Evolutionary conservation across 257 asterid species (phyloP).

Genomic region (Anisodus tanguticus): DNA sequence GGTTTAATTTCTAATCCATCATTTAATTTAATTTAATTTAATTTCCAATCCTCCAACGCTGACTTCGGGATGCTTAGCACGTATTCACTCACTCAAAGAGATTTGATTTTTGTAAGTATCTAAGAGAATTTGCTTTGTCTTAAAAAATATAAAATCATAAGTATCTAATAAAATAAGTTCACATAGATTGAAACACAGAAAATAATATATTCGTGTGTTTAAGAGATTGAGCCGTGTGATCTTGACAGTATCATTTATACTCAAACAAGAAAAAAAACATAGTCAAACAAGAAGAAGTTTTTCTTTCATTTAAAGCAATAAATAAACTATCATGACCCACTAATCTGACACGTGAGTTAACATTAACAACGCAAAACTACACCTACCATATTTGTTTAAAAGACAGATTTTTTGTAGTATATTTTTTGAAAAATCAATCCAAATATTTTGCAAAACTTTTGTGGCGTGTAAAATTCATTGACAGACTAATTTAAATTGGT

Average conservation of each 20-base stretch:
- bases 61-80: too few relatives aligned
- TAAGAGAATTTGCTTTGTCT: background rate
- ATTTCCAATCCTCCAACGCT: too few relatives aligned
- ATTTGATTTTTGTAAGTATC: background rate
- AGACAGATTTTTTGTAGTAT: background rate
- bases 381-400: too few relatives aligned
- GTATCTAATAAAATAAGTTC: background rate
- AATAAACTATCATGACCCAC: background rate
- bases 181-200: background rate
- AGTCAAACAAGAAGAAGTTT: conserved; percentile 26
- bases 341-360: background rate
- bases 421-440: background rate
- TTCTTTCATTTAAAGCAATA: conserved; percentile 12
- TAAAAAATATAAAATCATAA: background rate
- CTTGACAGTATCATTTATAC: conserved; percentile 7
- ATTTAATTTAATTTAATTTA: too few relatives aligned
- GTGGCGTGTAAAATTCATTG: background rate
- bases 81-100: background rate
- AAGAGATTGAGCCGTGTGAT: background rate
- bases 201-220: background rate
- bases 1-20: background rate
- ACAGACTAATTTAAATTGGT: background rate
- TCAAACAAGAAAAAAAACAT: background rate
- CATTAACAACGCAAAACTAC: background rate
- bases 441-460: background rate